Base-by-base conservation (phyloP, 2,329 filamentous ascomycete species). In the Calonectria pauciramosa region DNA sequence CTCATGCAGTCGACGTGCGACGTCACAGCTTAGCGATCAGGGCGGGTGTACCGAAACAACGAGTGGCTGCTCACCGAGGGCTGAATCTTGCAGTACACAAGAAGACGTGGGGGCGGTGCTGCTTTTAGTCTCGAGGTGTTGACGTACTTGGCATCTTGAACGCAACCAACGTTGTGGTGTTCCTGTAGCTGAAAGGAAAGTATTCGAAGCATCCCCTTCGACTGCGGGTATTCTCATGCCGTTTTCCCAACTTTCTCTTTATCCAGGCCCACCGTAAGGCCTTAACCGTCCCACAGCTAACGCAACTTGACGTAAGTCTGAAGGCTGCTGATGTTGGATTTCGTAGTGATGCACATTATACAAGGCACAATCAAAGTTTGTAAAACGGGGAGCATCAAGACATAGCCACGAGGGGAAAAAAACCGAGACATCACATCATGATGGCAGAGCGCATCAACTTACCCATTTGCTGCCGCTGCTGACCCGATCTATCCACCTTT, bases 21-120 rank as follows among this genome's bases (percentile, higher is more conserved):
- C 71, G 71, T 73, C 71, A 67, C 67, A 73, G 59, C 71, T 73
- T 66, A 60, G 59, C 60, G 67, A 70, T 3, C 44, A 60, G 60
- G 38, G 60, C 63, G 38, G 41, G 60, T 49, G 63, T 52, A 51
- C 32, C 38, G 28, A 52, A 63, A 65, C 60, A 67, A 36, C 32
- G 20, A 68, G 7, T 68, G 20, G 23, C 59, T 34, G 11, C 28
- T 63, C 20, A 28, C 34, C 34, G 20, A 49, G 36, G n/a, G 54
- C 67, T 52, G 44, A 63, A 52, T 68, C 54, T 64, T 60, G n/a
- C 32, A 32, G 54, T 30, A 34, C n/a, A 38, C 56, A 44, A 28
- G 28, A 23, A 18, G 34, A 13, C 34, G 23, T 38, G 23, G 60
- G 28, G 38, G 36, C 44, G 26, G 47, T 64, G 70, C 44, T 49